phyloP scores from a whole-genome alignment of 306 rosid genomes.

The Abrus precatorius region DNA sequence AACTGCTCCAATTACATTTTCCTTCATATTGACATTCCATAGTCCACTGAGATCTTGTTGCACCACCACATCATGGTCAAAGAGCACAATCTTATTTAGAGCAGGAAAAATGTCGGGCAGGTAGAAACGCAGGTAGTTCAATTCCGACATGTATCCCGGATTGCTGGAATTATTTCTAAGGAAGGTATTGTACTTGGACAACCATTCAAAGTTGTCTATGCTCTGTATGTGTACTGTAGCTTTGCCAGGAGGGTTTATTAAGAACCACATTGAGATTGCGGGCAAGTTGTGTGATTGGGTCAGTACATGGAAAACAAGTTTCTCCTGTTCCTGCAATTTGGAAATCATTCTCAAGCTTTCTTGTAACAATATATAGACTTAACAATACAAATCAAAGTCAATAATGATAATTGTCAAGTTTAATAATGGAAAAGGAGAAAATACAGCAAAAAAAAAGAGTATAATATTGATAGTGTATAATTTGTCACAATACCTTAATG shows the following conservation, averaged over 20 bases:
- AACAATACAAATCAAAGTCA: not conserved
- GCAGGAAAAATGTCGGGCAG: constrained; percentile 49
- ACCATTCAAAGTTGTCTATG: constrained; percentile 39
- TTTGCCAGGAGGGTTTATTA: constrained; percentile 46
- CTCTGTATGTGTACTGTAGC: constrained; percentile 48
- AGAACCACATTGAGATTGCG: constrained; percentile 52
- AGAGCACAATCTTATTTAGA: constrained; percentile 42
- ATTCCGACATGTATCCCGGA: constrained; percentile 38
- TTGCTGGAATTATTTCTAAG: constrained; percentile 8
- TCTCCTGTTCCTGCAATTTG: constrained; percentile 46
- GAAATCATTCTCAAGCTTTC: constrained; percentile 35
- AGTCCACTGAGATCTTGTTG: constrained; percentile 49
- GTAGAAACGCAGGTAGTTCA: constrained; percentile 48
- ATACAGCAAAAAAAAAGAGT: not conserved
- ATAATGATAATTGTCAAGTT: constrained; percentile 5
- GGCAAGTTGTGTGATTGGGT: constrained; percentile 46
- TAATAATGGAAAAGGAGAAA: constrained; percentile 18
- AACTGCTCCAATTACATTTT: constrained; percentile 44
- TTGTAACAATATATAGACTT: not conserved
- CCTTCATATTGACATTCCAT: constrained; percentile 43
- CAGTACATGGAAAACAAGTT: constrained; percentile 47
- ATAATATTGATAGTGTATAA: constrained; percentile 3
- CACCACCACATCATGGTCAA: constrained; percentile 54
- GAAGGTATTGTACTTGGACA: constrained; percentile 38
- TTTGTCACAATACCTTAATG: constrained; percentile 10